Evolutionary conservation across 2,329 filamentous ascomycete species (phyloP).

Genomic region (Cytospora piceicola): DNA sequence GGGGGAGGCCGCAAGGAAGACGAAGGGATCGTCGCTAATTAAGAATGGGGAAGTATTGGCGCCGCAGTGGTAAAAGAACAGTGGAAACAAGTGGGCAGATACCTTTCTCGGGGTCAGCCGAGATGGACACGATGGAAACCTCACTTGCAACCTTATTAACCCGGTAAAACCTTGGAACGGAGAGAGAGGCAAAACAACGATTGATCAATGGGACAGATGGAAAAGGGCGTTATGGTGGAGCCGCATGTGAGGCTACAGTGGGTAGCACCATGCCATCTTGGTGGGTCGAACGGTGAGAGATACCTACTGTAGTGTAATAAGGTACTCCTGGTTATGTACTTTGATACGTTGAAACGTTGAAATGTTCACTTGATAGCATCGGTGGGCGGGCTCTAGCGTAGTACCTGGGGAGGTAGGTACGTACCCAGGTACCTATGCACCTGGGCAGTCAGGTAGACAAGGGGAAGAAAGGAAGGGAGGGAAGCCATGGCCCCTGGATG

Average conservation of each 20-base stretch:
- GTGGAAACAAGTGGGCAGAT: slow-evolving; percentile 27
- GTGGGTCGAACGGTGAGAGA: slow-evolving; percentile 2
- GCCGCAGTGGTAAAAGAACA: slow-evolving; percentile 2
- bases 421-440: too few relatives aligned
- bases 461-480: background rate
- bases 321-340: background rate
- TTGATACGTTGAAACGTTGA: background rate
- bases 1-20: slow-evolving; percentile 16
- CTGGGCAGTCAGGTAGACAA: background rate
- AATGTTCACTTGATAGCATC: background rate
- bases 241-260: background rate
- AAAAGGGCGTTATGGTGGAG: background rate
- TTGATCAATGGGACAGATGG: background rate
- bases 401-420: too few relatives aligned
- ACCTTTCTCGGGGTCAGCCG: slow-evolving; percentile 28
- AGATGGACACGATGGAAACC: slow-evolving; percentile 24
- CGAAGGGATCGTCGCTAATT: slow-evolving; percentile 28
- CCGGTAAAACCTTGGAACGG: background rate
- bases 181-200: background rate
- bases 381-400: background rate
- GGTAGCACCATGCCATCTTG: background rate
- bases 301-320: background rate
- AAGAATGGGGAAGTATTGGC: slow-evolving; percentile 18
- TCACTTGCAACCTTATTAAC: slow-evolving; percentile 1
- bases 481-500: too few relatives aligned